Percentiles rank a stretch among this genome's conserved stretches.
Evolutionary conservation across 2,329 filamentous ascomycete species (phyloP).

Genomic region (Remersonia thermophila): DNA sequence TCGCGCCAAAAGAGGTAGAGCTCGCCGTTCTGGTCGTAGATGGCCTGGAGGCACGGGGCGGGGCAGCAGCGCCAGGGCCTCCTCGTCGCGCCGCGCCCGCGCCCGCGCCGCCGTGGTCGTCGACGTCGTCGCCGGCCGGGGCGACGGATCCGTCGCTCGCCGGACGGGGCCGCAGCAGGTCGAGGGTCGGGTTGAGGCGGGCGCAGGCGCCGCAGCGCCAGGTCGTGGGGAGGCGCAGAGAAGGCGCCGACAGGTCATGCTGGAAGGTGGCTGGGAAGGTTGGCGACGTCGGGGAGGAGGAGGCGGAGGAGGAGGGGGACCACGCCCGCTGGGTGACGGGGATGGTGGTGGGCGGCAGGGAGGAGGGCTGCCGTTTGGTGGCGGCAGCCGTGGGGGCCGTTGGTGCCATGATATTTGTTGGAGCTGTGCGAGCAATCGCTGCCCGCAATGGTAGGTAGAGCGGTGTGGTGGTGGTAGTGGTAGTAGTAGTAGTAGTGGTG

Average conservation of each 20-base stretch:
- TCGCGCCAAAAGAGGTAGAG: constrained; percentile 18
- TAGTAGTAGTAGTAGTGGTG: too few relatives aligned
- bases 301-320: not conserved
- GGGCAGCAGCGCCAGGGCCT: constrained; percentile 8
- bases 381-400: not conserved
- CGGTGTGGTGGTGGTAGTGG: too few relatives aligned
- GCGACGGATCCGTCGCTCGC: too few relatives aligned
- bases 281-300: not conserved
- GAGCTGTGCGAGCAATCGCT: too few relatives aligned
- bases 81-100: not conserved
- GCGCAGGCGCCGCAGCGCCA: constrained; percentile 19
- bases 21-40: constrained; percentile 19
- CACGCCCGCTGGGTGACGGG: too few relatives aligned
- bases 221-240: constrained; percentile 14
- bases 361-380: not conserved
- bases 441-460: too few relatives aligned
- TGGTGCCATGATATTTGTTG: too few relatives aligned
- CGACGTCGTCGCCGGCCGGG: not conserved
- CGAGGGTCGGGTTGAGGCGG: constrained; percentile 8
- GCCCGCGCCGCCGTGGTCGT: not conserved
- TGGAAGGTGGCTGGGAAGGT: not conserved
- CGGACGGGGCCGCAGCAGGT: constrained; percentile 1
- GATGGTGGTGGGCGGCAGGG: not conserved
- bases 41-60: constrained; percentile 15
- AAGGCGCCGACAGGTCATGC: not conserved